A percentile compares a stretch with the other conserved stretches of the same genome.
These are phyloP conservation scores for Stemphylium vesicarium DNA, from an alignment of 2,329 filamentous ascomycete genomes.

Conservation along the genomic window DNA sequence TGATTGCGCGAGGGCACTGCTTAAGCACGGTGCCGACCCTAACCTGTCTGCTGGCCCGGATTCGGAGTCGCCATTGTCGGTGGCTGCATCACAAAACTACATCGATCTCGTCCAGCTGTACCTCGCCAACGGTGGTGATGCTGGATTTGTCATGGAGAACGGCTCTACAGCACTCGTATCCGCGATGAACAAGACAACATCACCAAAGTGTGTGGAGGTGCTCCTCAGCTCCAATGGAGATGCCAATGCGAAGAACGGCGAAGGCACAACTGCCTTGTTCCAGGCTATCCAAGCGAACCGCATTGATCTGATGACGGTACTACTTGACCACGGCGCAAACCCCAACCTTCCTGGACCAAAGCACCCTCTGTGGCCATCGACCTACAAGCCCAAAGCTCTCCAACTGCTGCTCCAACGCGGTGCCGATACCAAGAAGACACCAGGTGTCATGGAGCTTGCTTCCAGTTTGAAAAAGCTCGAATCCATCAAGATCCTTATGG, in stretches of 20 bases:
- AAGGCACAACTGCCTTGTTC: slow-evolving; percentile 69
- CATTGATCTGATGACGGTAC: slow-evolving; percentile 61
- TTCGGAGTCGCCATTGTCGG: slow-evolving; percentile 62
- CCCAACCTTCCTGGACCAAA: slow-evolving; percentile 73
- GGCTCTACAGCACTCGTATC: slow-evolving; percentile 68
- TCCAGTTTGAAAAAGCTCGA: slow-evolving; percentile 69
- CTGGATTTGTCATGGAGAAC: slow-evolving; percentile 60
- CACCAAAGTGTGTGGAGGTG: slow-evolving; percentile 62
- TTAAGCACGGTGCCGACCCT: slow-evolving; percentile 34
- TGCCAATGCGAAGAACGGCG: slow-evolving; percentile 64
- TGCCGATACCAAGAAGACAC: slow-evolving; percentile 65
- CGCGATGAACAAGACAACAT: slow-evolving; percentile 65
- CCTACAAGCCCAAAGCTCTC: slow-evolving; percentile 64
- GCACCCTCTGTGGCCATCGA: slow-evolving; percentile 71
- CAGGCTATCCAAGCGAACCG: slow-evolving; percentile 65
- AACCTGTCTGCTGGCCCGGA: slow-evolving; percentile 50
- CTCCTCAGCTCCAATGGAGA: slow-evolving; percentile 66
- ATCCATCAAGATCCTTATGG: slow-evolving; percentile 63
- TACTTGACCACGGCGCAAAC: slow-evolving; percentile 67
- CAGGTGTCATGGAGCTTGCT: slow-evolving; percentile 70
- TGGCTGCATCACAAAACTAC: slow-evolving; percentile 60
- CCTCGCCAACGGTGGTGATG: slow-evolving; percentile 66
- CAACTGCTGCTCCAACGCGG: slow-evolving; percentile 65
- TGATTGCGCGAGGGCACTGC: slow-evolving; percentile 55
- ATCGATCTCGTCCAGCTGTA: slow-evolving; percentile 65